Conservation (phyloP, 257 asterid species). For the Catharanthus roseus region DNA sequence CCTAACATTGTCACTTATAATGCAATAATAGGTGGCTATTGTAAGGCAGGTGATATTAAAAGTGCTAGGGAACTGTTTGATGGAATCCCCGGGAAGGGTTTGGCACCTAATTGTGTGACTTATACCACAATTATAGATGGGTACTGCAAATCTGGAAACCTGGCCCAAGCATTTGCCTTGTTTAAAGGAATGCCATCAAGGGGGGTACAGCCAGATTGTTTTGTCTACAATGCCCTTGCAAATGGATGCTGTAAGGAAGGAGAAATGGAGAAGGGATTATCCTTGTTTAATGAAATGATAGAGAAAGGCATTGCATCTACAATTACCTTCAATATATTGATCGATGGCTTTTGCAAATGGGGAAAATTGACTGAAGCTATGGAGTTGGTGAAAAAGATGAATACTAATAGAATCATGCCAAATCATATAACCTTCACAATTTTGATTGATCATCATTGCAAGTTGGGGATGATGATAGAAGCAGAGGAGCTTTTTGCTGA, state of each 20-base stretch:
- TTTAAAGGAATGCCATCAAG: slow-evolving; percentile 53
- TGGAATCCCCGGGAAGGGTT: slow-evolving; percentile 49
- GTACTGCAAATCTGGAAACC: slow-evolving; percentile 54
- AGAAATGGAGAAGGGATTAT: slow-evolving; percentile 54
- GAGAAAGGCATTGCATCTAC: slow-evolving; percentile 54
- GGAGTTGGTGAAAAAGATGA: slow-evolving; percentile 57
- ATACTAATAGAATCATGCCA: slow-evolving; percentile 51
- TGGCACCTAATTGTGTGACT: slow-evolving; percentile 61
- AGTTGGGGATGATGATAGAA: slow-evolving; percentile 47
- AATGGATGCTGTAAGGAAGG: slow-evolving; percentile 82
- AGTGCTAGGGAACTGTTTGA: slow-evolving; percentile 58
- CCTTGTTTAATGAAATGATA: slow-evolving; percentile 44
- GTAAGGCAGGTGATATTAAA: slow-evolving; percentile 57
- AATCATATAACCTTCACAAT: slow-evolving; percentile 70
- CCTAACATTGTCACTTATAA: slow-evolving; percentile 80
- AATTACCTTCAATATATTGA: slow-evolving; percentile 63
- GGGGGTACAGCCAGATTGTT: slow-evolving; percentile 60
- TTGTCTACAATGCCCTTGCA: slow-evolving; percentile 59
- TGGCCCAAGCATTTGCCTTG: slow-evolving; percentile 56
- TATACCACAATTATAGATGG: slow-evolving; percentile 81
- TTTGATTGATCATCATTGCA: slow-evolving; percentile 58
- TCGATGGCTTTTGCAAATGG: slow-evolving; percentile 66
- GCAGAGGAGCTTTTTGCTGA: slow-evolving; percentile 62
- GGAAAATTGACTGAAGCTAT: slow-evolving; percentile 56
- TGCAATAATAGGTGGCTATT: slow-evolving; percentile 64